A percentile compares a stretch with the other conserved stretches of the same genome.
Conservation (phyloP, 768 basidiomycete genomes). For the Lentinula sp. region DNA sequence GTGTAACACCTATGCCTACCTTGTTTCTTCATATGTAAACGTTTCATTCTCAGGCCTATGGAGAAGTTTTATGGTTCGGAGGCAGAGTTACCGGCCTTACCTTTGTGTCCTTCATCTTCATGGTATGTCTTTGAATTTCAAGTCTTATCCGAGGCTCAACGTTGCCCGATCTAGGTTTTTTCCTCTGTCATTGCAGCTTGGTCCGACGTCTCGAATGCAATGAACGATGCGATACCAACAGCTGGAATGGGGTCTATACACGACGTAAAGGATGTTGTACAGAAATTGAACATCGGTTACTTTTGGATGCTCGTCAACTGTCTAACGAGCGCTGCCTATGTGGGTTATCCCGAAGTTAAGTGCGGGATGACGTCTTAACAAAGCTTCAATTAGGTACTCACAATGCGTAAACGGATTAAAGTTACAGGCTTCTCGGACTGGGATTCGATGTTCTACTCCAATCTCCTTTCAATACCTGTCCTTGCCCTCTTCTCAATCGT, state of each 20-base stretch:
- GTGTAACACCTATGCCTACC: constrained; percentile 9
- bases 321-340: constrained; percentile 84
- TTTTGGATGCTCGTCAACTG: constrained; percentile 97
- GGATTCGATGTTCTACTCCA: constrained; percentile 99
- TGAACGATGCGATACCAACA: constrained; percentile 29
- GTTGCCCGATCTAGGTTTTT: constrained; percentile 49
- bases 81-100: constrained; percentile 85
- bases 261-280: constrained; percentile 39
- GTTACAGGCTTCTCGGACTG: constrained; percentile 92
- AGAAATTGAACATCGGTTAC: constrained; percentile 72
- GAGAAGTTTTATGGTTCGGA: constrained; percentile 96
- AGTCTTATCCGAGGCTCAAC: neutral
- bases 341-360: constrained; percentile 28
- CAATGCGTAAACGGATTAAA: constrained; percentile 97
- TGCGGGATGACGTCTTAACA: neutral
- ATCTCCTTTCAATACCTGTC: constrained; percentile 90
- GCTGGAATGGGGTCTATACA: constrained; percentile 29
- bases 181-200: constrained; percentile 98
- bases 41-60: constrained; percentile 71
- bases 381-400: constrained; percentile 57
- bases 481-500: constrained; percentile 76
- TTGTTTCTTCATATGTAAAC: neutral
- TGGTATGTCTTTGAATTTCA: constrained; percentile 46
- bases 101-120: constrained; percentile 83
- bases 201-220: constrained; percentile 64